phyloP scores from a whole-genome alignment of 2,329 filamentous ascomycete genomes.

The Venturia nashicola region DNA sequence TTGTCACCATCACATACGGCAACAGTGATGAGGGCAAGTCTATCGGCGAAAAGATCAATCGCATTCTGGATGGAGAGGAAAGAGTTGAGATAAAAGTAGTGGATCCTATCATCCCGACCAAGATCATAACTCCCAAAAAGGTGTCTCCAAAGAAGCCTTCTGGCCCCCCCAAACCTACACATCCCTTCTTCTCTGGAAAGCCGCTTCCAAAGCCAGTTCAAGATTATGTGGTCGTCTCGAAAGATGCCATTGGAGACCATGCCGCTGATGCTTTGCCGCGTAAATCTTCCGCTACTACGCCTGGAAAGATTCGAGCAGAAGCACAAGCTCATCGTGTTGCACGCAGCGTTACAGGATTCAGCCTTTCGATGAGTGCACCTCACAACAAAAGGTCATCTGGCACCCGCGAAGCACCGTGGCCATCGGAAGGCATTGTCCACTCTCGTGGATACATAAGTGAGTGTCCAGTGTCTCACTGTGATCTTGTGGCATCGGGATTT shows the following conservation, averaged over 20 bases:
- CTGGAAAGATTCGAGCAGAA: constrained; percentile 32
- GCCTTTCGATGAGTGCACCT: neutral
- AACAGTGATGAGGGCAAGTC: neutral
- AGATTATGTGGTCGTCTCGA: neutral
- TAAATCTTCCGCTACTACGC: constrained; percentile 28
- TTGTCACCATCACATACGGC: neutral
- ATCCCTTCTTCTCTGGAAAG: constrained; percentile 58
- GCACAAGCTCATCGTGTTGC: constrained; percentile 12
- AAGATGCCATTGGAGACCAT: neutral
- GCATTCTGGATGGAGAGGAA: constrained; percentile 4
- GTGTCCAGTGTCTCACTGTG: neutral
- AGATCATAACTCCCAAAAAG: neutral
- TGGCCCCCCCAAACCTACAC: constrained; percentile 29
- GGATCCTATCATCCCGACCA: neutral
- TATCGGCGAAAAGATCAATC: neutral
- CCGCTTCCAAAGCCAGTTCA: neutral
- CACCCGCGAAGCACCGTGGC: constrained; percentile 42
- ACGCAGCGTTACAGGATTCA: neutral
- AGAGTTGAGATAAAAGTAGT: neutral
- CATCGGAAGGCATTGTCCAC: constrained; percentile 51
- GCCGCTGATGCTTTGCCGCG: neutral
- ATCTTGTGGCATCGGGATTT: constrained; percentile 18
- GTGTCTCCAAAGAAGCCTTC: neutral
- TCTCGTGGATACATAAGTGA: constrained; percentile 36
- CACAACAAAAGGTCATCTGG: neutral